Percentiles rank a stretch among this genome's conserved stretches.
Evolutionary conservation across 177 flowering plant species (phyloP).

Genomic region (Vitis hybrid): DNA sequence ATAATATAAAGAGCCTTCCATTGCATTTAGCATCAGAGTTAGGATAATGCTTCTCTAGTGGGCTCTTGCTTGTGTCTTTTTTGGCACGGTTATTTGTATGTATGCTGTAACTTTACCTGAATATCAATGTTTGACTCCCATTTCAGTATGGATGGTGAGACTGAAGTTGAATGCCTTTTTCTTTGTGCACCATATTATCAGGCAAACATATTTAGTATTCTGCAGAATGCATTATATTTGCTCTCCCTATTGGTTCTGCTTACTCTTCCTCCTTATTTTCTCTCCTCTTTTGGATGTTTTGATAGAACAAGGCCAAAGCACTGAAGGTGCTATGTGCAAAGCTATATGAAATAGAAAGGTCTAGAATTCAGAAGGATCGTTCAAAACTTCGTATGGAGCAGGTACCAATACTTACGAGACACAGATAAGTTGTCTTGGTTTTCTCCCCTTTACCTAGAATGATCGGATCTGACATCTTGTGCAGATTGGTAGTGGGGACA

Average conservation of each 20-base stretch:
- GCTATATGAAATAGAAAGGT: slow-evolving; percentile 85
- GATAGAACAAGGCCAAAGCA: slow-evolving; percentile 92
- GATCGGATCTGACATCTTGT: slow-evolving; percentile 14
- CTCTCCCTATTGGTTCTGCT: not conserved
- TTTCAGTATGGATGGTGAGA: no score
- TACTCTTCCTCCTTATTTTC: not conserved
- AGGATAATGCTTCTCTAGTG: no score
- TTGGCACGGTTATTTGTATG: no score
- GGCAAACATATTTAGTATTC: not conserved
- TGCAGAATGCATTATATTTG: not conserved
- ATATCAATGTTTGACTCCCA: no score
- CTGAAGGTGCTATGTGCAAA: slow-evolving; percentile 83
- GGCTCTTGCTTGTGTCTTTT: no score
- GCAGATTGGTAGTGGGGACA: slow-evolving; percentile 97
- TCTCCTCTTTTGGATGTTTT: not conserved
- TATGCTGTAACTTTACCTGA: no score
- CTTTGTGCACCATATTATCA: no score
- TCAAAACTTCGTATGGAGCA: slow-evolving; percentile 87
- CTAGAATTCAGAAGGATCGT: slow-evolving; percentile 53
- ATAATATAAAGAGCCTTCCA: not conserved
- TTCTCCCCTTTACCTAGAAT: slow-evolving; percentile 11
- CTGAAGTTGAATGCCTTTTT: no score
- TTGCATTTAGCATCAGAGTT: not conserved
- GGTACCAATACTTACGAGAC: slow-evolving; percentile 37
- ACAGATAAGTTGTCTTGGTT: not conserved